Base-by-base conservation (phyloP, 1,284 basidiomycete genomes). In the Amylostereum areolatum region DNA sequence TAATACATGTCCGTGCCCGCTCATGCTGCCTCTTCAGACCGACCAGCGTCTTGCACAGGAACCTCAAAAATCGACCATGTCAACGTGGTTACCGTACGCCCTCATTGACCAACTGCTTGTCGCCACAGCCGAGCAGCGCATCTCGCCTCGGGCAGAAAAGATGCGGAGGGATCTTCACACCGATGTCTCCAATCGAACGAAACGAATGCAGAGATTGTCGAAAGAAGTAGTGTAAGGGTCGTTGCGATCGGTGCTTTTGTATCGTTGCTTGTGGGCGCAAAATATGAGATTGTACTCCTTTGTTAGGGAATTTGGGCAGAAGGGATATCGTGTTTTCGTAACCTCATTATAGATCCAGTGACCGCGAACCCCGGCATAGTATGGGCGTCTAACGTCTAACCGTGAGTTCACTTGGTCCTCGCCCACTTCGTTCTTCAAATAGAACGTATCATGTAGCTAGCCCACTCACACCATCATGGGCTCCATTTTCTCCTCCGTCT, bases 101-200 rank as follows among this genome's bases (percentile, higher is more conserved):
- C 75, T 96, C 47, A 78, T 96, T 56, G 93, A 96, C 66, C 85
- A 94, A 62, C 84, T 97, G 12, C 69, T 96, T 12, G 75, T 77
- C 18, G 83, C 86, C 10, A 80, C 84, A 1, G 72, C 50, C n/a
- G 50, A 57, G n/a, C 74, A 80, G 56, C 71, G 76, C 40, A 59
- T 78, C 43, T 71, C 77, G 18, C 47, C 73, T n/a, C 71, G 71
- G 41, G 67, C 65, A 27, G 64, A 63, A 46, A 54, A 47, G 10
- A 63, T 73, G 27, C 67, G 79, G 43, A 66, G 71, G 33, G 72
- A 76, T 52, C 65, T 89, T 49, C 75, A 78, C 49, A 67, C 70
- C 36, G 79, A 84, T 53, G 65, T 89, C 49, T 72, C 72, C 45
- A 79, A 72, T 54, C 78, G 81, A 34, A 67, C 85, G 48, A 81